Conservation (phyloP, 2,329 filamentous ascomycete genomes). For the Orbilia blumenaviensis region DNA sequence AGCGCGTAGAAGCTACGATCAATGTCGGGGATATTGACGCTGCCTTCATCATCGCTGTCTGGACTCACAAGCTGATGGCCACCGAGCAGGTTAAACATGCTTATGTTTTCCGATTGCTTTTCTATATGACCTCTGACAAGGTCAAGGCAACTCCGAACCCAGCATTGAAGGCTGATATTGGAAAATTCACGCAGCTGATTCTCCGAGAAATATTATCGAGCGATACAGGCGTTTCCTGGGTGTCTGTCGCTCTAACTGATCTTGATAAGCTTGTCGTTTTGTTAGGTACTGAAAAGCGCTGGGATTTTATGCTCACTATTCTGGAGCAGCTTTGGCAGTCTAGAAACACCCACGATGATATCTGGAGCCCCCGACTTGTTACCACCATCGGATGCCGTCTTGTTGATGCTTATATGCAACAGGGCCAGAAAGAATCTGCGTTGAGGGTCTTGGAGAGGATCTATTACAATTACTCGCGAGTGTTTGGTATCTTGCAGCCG, state of each 20-base stretch:
- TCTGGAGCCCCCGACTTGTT: constrained; percentile 37
- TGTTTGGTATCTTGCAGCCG: constrained; percentile 30
- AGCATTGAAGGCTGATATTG: constrained; percentile 23
- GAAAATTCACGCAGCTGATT: constrained; percentile 39
- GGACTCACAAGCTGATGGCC: constrained; percentile 39
- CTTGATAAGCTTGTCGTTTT: constrained; percentile 25
- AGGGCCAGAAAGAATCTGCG: constrained; percentile 34
- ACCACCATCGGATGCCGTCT: constrained; percentile 36
- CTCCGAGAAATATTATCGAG: constrained; percentile 31
- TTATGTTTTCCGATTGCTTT: constrained; percentile 31
- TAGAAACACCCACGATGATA: constrained; percentile 33
- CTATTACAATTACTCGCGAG: constrained; percentile 37
- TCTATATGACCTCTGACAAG: constrained; percentile 38
- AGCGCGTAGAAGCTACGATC: constrained; percentile 27
- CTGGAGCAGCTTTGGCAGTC: constrained; percentile 43
- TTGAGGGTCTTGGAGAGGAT: constrained; percentile 33
- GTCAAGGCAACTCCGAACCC: constrained; percentile 26
- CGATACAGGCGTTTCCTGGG: constrained; percentile 39
- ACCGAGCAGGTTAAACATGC: constrained; percentile 39
- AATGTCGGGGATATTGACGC: constrained; percentile 28
- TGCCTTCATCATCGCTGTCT: constrained; percentile 39
- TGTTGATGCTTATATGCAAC: constrained; percentile 43
- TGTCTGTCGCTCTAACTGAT: constrained; percentile 30
- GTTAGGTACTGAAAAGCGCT: constrained; percentile 15
- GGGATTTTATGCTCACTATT: constrained; percentile 40